Percentiles rank a stretch among this genome's conserved stretches.
phyloP scores from a whole-genome alignment of 2,329 filamentous ascomycete species.

The Sclerotinia spermophila region DNA sequence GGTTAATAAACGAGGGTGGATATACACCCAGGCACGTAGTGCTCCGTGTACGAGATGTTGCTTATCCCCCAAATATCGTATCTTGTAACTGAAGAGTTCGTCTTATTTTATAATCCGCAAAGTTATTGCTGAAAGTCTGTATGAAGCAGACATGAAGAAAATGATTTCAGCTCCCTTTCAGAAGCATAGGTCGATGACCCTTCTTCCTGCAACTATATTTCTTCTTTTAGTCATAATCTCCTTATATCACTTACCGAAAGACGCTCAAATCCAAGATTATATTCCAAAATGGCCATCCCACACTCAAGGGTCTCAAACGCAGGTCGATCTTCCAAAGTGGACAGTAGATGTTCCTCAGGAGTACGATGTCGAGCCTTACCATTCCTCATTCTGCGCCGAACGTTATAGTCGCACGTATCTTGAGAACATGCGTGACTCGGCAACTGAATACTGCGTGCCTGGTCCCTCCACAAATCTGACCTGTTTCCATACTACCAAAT shows the following conservation, averaged over 20 bases:
- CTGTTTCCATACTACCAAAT: not conserved
- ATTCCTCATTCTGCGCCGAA: not conserved
- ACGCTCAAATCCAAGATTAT: not conserved
- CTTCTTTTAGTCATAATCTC: not conserved
- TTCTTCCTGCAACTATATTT: not conserved
- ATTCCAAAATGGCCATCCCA: not conserved
- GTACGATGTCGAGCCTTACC: not conserved
- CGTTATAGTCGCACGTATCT: constrained; percentile 3
- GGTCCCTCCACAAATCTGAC: not conserved
- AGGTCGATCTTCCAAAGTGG: not conserved
- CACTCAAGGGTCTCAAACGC: not conserved
- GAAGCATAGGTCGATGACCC: too few relatives aligned
- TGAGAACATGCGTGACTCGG: not conserved
- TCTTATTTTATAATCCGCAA: not conserved
- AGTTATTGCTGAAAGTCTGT: not conserved
- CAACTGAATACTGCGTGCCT: not conserved
- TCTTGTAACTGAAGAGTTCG: not conserved
- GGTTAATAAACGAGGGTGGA: not conserved
- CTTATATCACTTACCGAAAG: not conserved
- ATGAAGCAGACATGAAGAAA: not conserved
- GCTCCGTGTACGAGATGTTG: not conserved
- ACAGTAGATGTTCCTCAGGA: not conserved
- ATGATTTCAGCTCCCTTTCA: not conserved
- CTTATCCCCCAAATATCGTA: not conserved
- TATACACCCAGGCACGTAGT: not conserved